Base-by-base conservation (phyloP, 2,329 filamentous ascomycete genomes). In the Fonsecaea multimorphosa region DNA sequence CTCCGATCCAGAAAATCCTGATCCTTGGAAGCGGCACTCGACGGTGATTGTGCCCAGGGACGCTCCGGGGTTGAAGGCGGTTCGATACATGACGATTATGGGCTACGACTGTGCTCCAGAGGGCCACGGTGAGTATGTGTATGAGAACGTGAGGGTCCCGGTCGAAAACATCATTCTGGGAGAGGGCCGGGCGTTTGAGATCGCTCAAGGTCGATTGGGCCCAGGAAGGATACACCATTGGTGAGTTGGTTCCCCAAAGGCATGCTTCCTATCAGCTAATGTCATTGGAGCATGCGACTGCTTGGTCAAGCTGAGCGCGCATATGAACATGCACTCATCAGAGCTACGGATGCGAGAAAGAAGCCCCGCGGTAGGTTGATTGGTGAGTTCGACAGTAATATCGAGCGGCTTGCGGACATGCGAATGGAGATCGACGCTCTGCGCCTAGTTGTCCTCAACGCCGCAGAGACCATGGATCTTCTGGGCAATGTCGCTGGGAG, bases 181-280 rank as follows among this genome's bases (percentile, higher is more conserved):
- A 66, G 90, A 92, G 76, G 92, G 92, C 66, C 86, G 90, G 64
- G 92, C 92, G 36, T 96, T 96, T 76, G 92, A 96, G 79, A 94
- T 96, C 74, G 95, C 96, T 73, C 92, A 96, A 78, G 92, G 92
- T 54, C 89, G 92, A 72, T 87, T 96, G 40, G 92, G 92, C 2
- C 92, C 92, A 0, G 92, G 92, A 31, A 89, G 92, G 65, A 96
- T 96, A 75, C 92, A 96, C 79, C 92, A 96, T 80, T 91, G 64
- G 57, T 59, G 29, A 44, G 57, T 44, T 27, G 19, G 44, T 3
- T 22, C 27, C 9, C 44, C 5, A 27, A 46, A 9, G 11, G 22
- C 44, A 49, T 24, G 44, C 44, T 27, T 24, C 22, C 22, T 14
- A 3, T 7, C 4, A 24, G 27, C 44, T 49, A 24, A 49, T 24